phyloP scores from a whole-genome alignment of 2,329 filamentous ascomycete genomes.

The Colletotrichum sp. region DNA sequence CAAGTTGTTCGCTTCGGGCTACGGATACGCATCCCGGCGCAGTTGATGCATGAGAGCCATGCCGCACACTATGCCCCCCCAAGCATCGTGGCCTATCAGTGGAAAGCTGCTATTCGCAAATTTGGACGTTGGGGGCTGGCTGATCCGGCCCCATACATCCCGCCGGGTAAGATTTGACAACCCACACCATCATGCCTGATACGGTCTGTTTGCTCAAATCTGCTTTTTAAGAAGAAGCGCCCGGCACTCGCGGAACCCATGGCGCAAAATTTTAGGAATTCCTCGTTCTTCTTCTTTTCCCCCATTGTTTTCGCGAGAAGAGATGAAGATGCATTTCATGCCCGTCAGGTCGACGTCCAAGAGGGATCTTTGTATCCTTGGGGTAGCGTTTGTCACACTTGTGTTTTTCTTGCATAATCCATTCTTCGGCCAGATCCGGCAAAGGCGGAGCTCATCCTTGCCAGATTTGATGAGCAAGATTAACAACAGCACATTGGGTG shows the following conservation, averaged over 20 bases:
- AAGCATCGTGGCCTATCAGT: background rate
- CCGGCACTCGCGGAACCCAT: background rate
- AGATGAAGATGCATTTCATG: background rate
- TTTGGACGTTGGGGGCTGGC: background rate
- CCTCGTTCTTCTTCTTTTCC: background rate
- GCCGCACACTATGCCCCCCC: background rate
- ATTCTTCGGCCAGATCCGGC: background rate
- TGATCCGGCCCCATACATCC: background rate
- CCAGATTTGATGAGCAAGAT: background rate
- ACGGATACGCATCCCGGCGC: background rate
- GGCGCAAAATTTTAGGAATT: background rate
- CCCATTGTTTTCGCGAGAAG: background rate
- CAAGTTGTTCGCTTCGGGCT: background rate
- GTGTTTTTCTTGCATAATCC: background rate
- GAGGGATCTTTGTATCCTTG: background rate
- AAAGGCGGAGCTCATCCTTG: background rate
- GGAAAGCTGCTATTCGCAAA: background rate
- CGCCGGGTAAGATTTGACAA: background rate
- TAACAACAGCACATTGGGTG: conserved; percentile 9
- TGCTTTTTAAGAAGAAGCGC: background rate
- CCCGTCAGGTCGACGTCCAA: background rate
- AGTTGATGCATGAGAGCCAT: background rate
- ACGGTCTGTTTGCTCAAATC: background rate
- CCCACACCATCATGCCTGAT: background rate
- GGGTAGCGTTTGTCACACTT: background rate